phyloP scores from a whole-genome alignment of 73 alveolate species.

The Blepharisma japonicum region DNA sequence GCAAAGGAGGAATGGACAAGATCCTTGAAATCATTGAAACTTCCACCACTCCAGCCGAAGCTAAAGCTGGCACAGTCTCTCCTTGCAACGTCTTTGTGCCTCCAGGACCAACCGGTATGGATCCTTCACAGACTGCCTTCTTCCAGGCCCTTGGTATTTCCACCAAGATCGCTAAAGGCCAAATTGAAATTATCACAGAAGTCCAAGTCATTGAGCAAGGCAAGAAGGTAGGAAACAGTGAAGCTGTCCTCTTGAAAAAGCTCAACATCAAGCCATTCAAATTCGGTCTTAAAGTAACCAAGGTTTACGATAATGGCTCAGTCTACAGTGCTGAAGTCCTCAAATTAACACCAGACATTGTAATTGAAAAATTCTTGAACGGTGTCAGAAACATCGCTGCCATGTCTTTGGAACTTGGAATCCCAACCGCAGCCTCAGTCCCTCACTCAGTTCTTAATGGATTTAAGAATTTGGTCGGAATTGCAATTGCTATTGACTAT shows the following conservation, averaged over 20 bases:
- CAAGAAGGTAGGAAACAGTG: slow-evolving; percentile 90
- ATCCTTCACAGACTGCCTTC: slow-evolving; percentile 98
- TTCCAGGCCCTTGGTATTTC: slow-evolving; percentile 94
- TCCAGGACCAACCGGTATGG: slow-evolving; percentile 99
- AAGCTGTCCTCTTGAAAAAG: slow-evolving; percentile 95
- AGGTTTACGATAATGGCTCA: slow-evolving; percentile 93
- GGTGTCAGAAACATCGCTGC: slow-evolving; percentile 84
- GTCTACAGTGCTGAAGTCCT: slow-evolving; percentile 95
- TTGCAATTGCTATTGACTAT: slow-evolving; percentile 87
- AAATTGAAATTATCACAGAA: slow-evolving; percentile 96
- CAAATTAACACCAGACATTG: slow-evolving; percentile 80
- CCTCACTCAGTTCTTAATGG: slow-evolving; percentile 96
- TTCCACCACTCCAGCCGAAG: slow-evolving; percentile 89
- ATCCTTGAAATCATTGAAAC: slow-evolving; percentile 72
- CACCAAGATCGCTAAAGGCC: slow-evolving; percentile 99
- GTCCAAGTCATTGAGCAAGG: slow-evolving; percentile 78
- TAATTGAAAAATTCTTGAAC: slow-evolving; percentile 30
- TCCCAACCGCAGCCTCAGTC: slow-evolving; percentile 95
- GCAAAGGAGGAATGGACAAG: slow-evolving; percentile 85
- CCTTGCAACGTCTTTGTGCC: slow-evolving; percentile 96
- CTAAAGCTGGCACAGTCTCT: slow-evolving; percentile 95
- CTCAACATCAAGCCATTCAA: slow-evolving; percentile 97
- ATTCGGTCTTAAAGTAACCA: slow-evolving; percentile 78
- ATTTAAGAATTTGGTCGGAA: slow-evolving; percentile 95
- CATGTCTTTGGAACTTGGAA: slow-evolving; percentile 83